Evolutionary conservation across 208 protist genomes (phyloP).

Genomic region (Acanthamoeba culbertsoni): DNA sequence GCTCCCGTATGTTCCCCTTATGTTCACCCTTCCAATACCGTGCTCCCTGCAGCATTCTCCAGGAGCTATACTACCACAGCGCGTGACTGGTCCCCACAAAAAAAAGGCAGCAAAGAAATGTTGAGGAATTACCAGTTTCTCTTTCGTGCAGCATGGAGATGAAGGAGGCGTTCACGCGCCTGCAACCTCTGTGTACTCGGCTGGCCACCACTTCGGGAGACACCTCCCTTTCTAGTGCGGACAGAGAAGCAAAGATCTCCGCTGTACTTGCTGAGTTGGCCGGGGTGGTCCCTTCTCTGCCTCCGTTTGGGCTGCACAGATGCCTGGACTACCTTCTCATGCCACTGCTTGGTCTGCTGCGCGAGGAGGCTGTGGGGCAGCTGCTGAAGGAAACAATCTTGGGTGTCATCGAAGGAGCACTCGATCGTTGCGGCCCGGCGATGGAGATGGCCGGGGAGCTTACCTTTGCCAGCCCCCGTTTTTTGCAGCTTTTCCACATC

Average conservation of each 20-base stretch:
- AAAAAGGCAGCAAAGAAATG: background rate
- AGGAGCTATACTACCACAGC: no score
- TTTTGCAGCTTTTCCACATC: constrained; percentile 15
- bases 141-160: background rate
- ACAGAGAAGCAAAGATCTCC: background rate
- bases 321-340: constrained; percentile 17
- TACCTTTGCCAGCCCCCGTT: background rate
- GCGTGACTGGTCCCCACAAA: no score
- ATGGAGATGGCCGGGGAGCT: background rate
- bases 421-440: background rate
- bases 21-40: no score
- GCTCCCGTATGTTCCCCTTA: no score
- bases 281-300: background rate
- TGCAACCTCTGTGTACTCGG: background rate
- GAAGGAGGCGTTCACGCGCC: background rate
- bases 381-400: background rate
- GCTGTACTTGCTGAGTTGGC: background rate
- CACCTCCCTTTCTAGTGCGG: background rate
- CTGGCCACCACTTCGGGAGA: background rate
- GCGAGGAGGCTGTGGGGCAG: background rate
- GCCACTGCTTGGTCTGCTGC: background rate
- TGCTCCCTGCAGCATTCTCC: no score
- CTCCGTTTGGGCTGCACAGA: background rate
- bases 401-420: background rate
- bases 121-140: background rate